A percentile compares a stretch with the other conserved stretches of the same genome.
Evolutionary conservation across 1,139 yeast species (phyloP).

Genomic region (Yamadazyma oceani): DNA sequence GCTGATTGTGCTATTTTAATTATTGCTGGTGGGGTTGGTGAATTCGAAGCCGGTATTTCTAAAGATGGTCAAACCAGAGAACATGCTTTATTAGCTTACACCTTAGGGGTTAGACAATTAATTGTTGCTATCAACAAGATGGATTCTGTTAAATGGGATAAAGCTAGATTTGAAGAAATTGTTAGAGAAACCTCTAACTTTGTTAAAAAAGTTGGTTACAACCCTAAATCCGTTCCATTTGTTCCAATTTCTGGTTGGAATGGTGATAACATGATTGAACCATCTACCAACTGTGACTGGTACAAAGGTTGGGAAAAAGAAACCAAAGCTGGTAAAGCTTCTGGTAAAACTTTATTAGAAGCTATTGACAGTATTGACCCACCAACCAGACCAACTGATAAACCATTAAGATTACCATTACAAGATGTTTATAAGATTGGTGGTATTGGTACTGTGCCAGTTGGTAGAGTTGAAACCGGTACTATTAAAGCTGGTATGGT

Average conservation of each 20-base stretch:
- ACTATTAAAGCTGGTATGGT: constrained; percentile 89
- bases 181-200: constrained; percentile 82
- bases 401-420: constrained; percentile 88
- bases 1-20: constrained; percentile 91
- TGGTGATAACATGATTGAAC: constrained; percentile 92
- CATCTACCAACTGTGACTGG: constrained; percentile 83
- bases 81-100: constrained; percentile 87
- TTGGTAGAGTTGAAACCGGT: constrained; percentile 94
- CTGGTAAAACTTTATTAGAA: constrained; percentile 86
- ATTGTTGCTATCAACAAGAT: constrained; percentile 81
- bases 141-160: constrained; percentile 89
- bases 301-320: constrained; percentile 90
- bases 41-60: constrained; percentile 93
- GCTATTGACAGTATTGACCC: constrained; percentile 87
- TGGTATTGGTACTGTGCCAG: constrained; percentile 94
- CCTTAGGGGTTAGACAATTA: constrained; percentile 87
- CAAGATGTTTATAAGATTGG: constrained; percentile 94
- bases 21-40: constrained; percentile 92
- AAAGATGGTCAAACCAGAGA: constrained; percentile 94
- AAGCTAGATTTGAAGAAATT: constrained; percentile 74
- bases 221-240: constrained; percentile 90
- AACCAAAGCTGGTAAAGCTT: constrained; percentile 74
- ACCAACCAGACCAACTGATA: constrained; percentile 82
- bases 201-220: constrained; percentile 92
- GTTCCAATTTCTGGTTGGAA: constrained; percentile 93